Evolutionary conservation across 306 rosid species (phyloP).

Genomic region (Cucumis hystrix): DNA sequence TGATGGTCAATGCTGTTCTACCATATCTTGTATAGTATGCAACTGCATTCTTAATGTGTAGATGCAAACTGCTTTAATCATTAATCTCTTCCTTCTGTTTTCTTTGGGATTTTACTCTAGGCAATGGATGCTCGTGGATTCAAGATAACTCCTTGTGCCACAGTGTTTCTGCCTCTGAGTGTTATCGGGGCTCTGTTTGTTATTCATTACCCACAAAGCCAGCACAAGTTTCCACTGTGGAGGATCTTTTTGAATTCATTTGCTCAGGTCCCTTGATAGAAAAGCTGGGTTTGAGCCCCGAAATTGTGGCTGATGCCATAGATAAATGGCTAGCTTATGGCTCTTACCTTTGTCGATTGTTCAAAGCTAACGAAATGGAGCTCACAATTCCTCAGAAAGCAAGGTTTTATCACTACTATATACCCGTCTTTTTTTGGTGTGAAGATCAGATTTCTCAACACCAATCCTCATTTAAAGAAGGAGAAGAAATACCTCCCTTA

Average conservation of each 20-base stretch:
- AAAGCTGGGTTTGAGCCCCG: conserved; percentile 42
- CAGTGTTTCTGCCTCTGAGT: conserved; percentile 12
- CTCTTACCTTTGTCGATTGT: conserved; percentile 39
- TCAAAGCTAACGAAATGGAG: conserved; percentile 61
- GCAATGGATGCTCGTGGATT: conserved; percentile 63
- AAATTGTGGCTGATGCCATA: conserved; percentile 52
- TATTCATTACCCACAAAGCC: conserved; percentile 41
- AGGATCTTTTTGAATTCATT: conserved; percentile 65
- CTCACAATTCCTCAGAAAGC: conserved; percentile 66
- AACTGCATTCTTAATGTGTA: background rate
- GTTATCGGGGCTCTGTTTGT: conserved; percentile 21
- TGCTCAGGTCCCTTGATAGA: conserved; percentile 71
- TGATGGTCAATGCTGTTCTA: background rate
- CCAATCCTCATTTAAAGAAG: conserved; percentile 46
- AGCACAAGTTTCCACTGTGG: conserved; percentile 61
- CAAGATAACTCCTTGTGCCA: conserved; percentile 21
- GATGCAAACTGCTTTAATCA: background rate
- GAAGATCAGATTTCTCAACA: conserved; percentile 62
- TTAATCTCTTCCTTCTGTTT: background rate
- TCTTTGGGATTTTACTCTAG: conserved; percentile 24
- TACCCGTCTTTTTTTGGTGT: conserved; percentile 87
- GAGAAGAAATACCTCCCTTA: conserved; percentile 65
- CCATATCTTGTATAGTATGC: background rate
- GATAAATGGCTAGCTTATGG: conserved; percentile 78
- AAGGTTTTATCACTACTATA: conserved; percentile 80